These are phyloP conservation scores for Phytophthora meadii DNA, from an alignment of 352 stramenopile genomes.

Conservation along the genomic window DNA sequence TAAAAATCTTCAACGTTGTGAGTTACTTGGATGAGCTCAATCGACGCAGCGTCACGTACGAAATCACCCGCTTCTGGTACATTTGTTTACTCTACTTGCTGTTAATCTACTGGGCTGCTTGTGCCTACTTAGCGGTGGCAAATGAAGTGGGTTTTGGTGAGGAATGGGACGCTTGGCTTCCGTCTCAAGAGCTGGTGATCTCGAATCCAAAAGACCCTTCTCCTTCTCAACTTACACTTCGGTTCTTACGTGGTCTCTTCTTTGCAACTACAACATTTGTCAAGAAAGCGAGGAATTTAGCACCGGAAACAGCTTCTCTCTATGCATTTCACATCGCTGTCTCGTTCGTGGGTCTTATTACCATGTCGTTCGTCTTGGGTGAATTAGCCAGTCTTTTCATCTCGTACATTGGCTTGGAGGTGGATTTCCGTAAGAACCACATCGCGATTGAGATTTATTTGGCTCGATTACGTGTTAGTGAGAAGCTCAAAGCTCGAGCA, in stretches of 20 bases:
- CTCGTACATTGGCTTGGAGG: conserved; percentile 63
- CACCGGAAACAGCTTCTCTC: conserved; percentile 27
- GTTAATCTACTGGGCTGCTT: conserved; percentile 67
- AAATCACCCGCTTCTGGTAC: conserved; percentile 59
- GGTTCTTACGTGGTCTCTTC: conserved; percentile 56
- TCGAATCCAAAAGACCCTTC: conserved; percentile 24
- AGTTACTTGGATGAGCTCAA: conserved; percentile 69
- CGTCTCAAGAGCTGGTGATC: conserved; percentile 46
- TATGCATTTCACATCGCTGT: conserved; percentile 54
- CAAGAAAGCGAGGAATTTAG: conserved; percentile 45
- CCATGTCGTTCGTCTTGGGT: conserved; percentile 65
- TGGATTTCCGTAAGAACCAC: conserved; percentile 69
- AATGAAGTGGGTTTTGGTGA: conserved; percentile 49
- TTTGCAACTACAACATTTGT: conserved; percentile 54
- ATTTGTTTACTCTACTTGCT: conserved; percentile 66
- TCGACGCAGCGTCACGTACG: conserved; percentile 56
- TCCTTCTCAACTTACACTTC: conserved; percentile 28
- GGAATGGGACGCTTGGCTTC: conserved; percentile 62
- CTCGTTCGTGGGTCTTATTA: conserved; percentile 50
- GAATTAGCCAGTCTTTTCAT: conserved; percentile 63
- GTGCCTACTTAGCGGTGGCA: conserved; percentile 53
- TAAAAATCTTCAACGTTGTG: conserved; percentile 61
- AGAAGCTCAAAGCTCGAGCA: conserved; percentile 36
- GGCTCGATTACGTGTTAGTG: conserved; percentile 40
- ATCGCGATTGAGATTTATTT: conserved; percentile 59